A percentile compares a stretch with the other conserved stretches of the same genome.
phyloP scores from a whole-genome alignment of 2,329 filamentous ascomycete genomes.

The Aquanectria penicillioides region DNA sequence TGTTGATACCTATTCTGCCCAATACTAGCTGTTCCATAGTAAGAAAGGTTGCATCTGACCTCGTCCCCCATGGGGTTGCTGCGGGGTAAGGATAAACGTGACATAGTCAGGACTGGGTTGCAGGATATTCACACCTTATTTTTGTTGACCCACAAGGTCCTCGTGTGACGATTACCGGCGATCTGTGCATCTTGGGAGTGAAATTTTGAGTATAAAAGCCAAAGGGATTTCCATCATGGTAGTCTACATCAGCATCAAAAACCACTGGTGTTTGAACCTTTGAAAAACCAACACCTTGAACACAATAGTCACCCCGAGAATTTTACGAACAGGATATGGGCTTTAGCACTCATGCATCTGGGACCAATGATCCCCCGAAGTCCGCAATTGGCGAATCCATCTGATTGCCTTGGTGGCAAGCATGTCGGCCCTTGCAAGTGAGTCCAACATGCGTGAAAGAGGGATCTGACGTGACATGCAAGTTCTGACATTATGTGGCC shows the following conservation, averaged over 20 bases:
- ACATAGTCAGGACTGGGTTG: conserved; percentile 7
- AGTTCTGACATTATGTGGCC: too few relatives aligned
- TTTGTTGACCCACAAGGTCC: neutral
- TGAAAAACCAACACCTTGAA: neutral
- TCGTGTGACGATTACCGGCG: neutral
- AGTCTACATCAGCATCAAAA: too few relatives aligned
- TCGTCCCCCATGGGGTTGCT: conserved; percentile 35
- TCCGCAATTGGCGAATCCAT: conserved; percentile 48
- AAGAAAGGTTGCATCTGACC: conserved; percentile 8
- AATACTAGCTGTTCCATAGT: conserved; percentile 1
- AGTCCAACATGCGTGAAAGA: too few relatives aligned
- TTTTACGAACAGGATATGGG: conserved; percentile 22
- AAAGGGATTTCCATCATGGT: too few relatives aligned
- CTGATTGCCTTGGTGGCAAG: conserved; percentile 45
- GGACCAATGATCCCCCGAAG: conserved; percentile 47
- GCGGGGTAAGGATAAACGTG: conserved; percentile 21
- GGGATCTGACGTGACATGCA: too few relatives aligned
- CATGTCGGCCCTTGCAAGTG: conserved; percentile 48
- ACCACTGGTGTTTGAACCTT: too few relatives aligned
- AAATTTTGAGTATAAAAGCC: too few relatives aligned
- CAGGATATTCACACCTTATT: neutral
- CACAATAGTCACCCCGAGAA: too few relatives aligned
- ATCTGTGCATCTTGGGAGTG: too few relatives aligned
- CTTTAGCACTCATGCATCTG: conserved; percentile 50
- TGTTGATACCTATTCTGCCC: neutral